These are phyloP conservation scores for Cryomyces antarcticus DNA, from an alignment of 495 filamentous ascomycete genomes.

Conservation along the genomic window DNA sequence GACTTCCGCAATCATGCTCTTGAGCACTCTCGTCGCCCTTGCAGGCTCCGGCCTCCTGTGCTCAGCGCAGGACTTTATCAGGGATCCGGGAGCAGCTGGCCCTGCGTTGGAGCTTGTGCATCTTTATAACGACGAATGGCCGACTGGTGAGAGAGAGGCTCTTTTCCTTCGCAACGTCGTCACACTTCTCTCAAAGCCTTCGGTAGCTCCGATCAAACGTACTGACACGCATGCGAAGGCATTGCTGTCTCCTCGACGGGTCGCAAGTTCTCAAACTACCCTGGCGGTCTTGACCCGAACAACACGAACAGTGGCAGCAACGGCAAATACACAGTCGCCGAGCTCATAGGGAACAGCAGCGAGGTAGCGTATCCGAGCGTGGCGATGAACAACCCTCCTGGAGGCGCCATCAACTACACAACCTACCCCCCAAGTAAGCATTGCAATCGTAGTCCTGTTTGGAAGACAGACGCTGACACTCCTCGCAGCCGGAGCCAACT, in stretches of 20 bases:
- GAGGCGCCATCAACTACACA: constrained; percentile 26
- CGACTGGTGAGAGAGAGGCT: constrained; percentile 9
- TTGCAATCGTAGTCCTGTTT: not conserved
- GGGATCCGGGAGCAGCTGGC: constrained; percentile 1
- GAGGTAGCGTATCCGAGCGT: constrained; percentile 22
- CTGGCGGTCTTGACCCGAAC: constrained; percentile 21
- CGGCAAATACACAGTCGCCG: constrained; percentile 23
- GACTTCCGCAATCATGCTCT: not conserved
- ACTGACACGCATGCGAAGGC: constrained; percentile 6
- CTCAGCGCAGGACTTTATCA: not conserved
- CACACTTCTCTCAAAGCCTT: no score
- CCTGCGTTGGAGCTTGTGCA: constrained; percentile 14
- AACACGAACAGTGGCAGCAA: constrained; percentile 16
- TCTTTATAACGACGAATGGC: constrained; percentile 18
- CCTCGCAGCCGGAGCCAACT: constrained; percentile 16
- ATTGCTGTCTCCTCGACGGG: constrained; percentile 25
- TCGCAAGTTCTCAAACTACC: constrained; percentile 27
- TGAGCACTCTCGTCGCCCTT: not conserved
- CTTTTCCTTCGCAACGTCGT: not conserved
- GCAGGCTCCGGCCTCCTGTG: not conserved
- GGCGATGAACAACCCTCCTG: constrained; percentile 24
- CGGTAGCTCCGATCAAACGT: not conserved
- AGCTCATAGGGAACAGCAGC: constrained; percentile 19
- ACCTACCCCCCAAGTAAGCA: constrained; percentile 16
- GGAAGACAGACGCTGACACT: not conserved